Percentiles rank a stretch among this genome's conserved stretches.
These are phyloP conservation scores for Solanum commersonii DNA, from an alignment of 257 asterid species.

Conservation along the genomic window DNA sequence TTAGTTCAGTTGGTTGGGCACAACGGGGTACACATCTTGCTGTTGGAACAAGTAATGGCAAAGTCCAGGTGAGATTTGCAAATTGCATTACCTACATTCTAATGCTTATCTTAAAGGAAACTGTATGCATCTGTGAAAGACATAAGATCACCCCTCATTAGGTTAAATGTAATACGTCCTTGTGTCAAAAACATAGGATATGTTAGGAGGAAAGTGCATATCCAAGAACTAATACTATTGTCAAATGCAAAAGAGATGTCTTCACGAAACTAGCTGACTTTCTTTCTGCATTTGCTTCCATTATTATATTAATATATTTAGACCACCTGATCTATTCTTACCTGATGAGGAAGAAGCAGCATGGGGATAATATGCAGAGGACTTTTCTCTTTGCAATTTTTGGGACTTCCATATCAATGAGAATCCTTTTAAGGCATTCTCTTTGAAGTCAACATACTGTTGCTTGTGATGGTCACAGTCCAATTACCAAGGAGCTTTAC, in stretches of 20 bases:
- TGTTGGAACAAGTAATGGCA: constrained; percentile 88
- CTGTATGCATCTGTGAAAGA: neutral
- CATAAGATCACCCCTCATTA: neutral
- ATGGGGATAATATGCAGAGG: neutral
- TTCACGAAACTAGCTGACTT: neutral
- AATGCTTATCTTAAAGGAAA: neutral
- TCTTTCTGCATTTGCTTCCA: neutral
- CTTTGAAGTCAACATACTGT: neutral
- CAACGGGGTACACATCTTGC: constrained; percentile 89
- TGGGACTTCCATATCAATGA: neutral
- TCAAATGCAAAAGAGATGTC: neutral
- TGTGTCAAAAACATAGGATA: neutral
- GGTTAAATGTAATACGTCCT: neutral
- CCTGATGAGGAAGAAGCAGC: neutral
- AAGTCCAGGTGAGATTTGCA: constrained; percentile 56
- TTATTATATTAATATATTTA: neutral
- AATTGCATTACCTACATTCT: neutral
- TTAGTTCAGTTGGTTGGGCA: constrained; percentile 95
- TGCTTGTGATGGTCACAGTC: neutral
- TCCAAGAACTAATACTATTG: neutral
- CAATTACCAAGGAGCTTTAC: neutral
- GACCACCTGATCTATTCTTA: neutral
- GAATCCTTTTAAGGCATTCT: neutral
- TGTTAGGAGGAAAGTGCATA: neutral
- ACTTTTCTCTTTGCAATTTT: neutral